Evolutionary conservation across 257 asterid genomes (phyloP), one percentile per base, ranked within the genome.

Genomic region (Solanum tarijense): DNA sequence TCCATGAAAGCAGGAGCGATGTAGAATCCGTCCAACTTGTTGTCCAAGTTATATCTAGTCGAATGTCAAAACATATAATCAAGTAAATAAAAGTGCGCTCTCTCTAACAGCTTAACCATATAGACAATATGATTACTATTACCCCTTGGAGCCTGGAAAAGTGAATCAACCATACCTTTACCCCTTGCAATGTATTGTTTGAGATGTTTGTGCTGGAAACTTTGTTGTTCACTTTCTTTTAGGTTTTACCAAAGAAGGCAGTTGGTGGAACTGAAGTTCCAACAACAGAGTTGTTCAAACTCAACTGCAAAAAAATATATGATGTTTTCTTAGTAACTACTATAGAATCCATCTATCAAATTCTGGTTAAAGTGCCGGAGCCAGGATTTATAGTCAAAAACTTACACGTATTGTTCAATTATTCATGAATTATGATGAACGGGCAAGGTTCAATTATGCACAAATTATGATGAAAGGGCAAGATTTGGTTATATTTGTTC

Each of bases 1-100:
- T 91, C 93, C 93, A 91, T 91, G 88, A 91, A 91, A 84, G 93
- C 93, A 84, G 93, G 93, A 34, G 93, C 92, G 16, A 90, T 91
- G 83, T 91, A 91, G 69, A 83, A 86, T 8, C 93, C 92, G 23
- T 91, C 65, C 92, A 90, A 90, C 12, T 83, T 89, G 48, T 91
- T 91, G 85, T 91, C 93, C 74, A 86, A 83, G 34, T 71, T 46
- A 84, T 82, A 86, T 9, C 87, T 86, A 46, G 0, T 18, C 16
- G 11, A 27, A 11, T 27, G 38, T 43, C 66, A 20, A 27, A 46
- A 79, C 6, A 27, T 0, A 27, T 46, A 76, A 39, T 39, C 13
- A 78, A 13, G 84, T 41, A 78, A 78, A 78, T 41, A n/a, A 25
- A 78, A 75, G 12, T 75, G 65, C 0, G 9, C 5, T 27, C 1